These are phyloP conservation scores for Fraxinus quadrangulata DNA, from an alignment of 257 asterid species.

Conservation along the genomic window DNA sequence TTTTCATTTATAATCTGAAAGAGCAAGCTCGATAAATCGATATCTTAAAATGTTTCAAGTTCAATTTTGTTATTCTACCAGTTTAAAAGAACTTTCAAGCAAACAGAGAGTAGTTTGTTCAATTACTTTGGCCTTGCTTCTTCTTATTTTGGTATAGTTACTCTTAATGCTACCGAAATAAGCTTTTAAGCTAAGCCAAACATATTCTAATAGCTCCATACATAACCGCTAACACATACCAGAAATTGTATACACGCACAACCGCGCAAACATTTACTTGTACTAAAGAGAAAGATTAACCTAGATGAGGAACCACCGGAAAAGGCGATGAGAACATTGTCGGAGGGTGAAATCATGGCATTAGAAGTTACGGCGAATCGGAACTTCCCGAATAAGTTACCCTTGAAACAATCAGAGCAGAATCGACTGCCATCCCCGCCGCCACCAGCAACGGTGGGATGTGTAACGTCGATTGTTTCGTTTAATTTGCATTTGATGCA, in stretches of 20 bases:
- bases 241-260: background rate
- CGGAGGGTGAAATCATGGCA: slow-evolving; percentile 83
- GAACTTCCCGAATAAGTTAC: slow-evolving; percentile 77
- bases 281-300: slow-evolving; percentile 27
- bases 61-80: background rate
- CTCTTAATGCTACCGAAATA: background rate
- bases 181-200: background rate
- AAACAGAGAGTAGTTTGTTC: background rate
- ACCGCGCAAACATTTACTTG: background rate
- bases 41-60: background rate
- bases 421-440: slow-evolving; percentile 59
- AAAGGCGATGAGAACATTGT: slow-evolving; percentile 80
- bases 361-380: slow-evolving; percentile 78
- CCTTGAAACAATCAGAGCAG: slow-evolving; percentile 76
- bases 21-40: background rate
- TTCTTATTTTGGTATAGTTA: background rate
- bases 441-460: slow-evolving; percentile 32
- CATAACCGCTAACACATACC: background rate
- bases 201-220: background rate
- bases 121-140: background rate
- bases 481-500: slow-evolving; percentile 77
- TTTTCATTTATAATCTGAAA: background rate
- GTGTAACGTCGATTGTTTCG: slow-evolving; percentile 49
- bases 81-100: background rate
- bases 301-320: slow-evolving; percentile 95